Conservation (phyloP, 441 rosid species). For the Euphorbia celastroides region DNA sequence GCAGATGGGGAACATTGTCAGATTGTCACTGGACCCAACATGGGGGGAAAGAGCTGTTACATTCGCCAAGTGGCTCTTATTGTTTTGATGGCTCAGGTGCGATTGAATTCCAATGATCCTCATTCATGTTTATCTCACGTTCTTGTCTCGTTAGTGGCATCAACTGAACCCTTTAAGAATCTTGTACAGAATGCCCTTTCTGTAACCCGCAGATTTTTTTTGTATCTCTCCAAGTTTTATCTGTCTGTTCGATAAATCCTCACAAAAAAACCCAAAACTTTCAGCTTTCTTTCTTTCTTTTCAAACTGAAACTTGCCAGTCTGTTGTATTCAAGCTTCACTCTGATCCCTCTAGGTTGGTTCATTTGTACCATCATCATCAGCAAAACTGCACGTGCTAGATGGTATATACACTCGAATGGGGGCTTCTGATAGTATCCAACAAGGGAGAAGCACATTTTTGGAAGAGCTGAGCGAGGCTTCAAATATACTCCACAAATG, state of each 20-base stretch:
- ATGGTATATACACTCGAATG: no score
- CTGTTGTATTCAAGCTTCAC: constrained; percentile 18
- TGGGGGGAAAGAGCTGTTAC: constrained; percentile 98
- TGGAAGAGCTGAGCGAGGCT: constrained; percentile 87
- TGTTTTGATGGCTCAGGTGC: constrained; percentile 93
- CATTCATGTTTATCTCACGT: not conserved
- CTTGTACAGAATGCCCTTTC: no score
- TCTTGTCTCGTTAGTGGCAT: not conserved
- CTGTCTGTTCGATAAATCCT: not conserved
- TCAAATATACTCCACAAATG: constrained; percentile 64
- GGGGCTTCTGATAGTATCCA: constrained; percentile 93
- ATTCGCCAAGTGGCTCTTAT: constrained; percentile 93
- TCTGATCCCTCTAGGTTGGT: constrained; percentile 65
- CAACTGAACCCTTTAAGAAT: no score
- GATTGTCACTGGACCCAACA: constrained; percentile 92
- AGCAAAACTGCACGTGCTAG: no score
- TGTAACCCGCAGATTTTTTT: not conserved
- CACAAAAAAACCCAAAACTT: not conserved
- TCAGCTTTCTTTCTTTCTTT: not conserved
- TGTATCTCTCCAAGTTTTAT: not conserved
- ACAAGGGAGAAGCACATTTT: constrained; percentile 85
- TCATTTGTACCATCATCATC: constrained; percentile 91
- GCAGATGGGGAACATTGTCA: constrained; percentile 66
- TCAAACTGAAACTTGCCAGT: not conserved
- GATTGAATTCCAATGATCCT: no score